Percentiles rank a stretch among this genome's conserved stretches.
Evolutionary conservation across 2,329 filamentous ascomycete genomes (phyloP).

Genomic region (Hymenoscyphus linearis): DNA sequence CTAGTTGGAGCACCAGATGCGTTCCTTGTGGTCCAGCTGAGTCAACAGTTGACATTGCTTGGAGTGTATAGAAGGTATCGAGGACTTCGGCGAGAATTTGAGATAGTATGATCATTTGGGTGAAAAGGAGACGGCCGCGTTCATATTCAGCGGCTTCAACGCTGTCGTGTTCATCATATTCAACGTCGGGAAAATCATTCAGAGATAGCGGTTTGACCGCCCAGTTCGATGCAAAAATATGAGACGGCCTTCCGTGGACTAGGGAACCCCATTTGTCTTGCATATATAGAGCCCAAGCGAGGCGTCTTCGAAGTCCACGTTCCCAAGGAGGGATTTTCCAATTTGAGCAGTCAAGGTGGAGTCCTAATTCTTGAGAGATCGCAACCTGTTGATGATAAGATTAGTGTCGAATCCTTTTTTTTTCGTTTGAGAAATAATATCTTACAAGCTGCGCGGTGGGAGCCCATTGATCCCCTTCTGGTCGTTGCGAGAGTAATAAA

Average conservation of each 20-base stretch:
- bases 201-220: slow-evolving; percentile 61
- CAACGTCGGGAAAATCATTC: slow-evolving; percentile 69
- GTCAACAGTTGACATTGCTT: slow-evolving; percentile 64
- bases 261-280: slow-evolving; percentile 60
- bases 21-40: slow-evolving; percentile 65
- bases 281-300: slow-evolving; percentile 61
- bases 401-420: background rate
- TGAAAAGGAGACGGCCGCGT: slow-evolving; percentile 64
- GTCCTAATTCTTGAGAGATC: slow-evolving; percentile 51
- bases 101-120: slow-evolving; percentile 69
- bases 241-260: slow-evolving; percentile 75
- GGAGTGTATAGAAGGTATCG: slow-evolving; percentile 76
- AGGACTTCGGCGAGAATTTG: slow-evolving; percentile 74
- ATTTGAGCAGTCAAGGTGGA: slow-evolving; percentile 55
- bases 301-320: slow-evolving; percentile 52
- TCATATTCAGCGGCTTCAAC: slow-evolving; percentile 58
- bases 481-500: slow-evolving; percentile 44
- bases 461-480: slow-evolving; percentile 29
- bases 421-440: background rate
- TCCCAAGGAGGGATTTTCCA: slow-evolving; percentile 63
- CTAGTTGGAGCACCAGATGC: slow-evolving; percentile 65
- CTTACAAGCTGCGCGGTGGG: slow-evolving; percentile 39
- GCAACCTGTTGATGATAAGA: slow-evolving; percentile 30
- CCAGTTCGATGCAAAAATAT: slow-evolving; percentile 67
- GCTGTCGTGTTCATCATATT: slow-evolving; percentile 57